Percentiles rank a stretch among this genome's conserved stretches.
These are phyloP conservation scores for Hirschfeldia incana DNA, from an alignment of 345 rosid species.

Conservation along the genomic window DNA sequence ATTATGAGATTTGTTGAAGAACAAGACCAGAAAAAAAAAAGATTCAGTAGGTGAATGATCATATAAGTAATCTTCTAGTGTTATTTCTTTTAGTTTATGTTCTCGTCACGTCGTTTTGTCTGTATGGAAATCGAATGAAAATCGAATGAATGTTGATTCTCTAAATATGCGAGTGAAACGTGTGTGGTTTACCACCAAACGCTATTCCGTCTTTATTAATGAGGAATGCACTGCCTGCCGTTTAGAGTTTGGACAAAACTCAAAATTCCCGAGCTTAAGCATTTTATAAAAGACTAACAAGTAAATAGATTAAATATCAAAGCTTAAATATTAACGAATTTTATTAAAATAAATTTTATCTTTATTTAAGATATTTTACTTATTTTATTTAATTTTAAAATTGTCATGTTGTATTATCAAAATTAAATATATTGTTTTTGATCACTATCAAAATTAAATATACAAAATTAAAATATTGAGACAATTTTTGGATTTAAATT, in stretches of 20 bases:
- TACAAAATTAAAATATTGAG: too few relatives aligned
- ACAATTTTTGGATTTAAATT: too few relatives aligned
- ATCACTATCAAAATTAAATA: too few relatives aligned
- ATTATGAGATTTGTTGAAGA: not conserved
- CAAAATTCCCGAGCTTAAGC: too few relatives aligned
- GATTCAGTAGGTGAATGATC: not conserved
- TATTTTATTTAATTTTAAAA: too few relatives aligned
- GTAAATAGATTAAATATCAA: too few relatives aligned
- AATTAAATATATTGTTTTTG: too few relatives aligned
- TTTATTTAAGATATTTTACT: too few relatives aligned
- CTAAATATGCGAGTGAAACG: not conserved
- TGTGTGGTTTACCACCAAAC: not conserved
- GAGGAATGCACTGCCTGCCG: not conserved
- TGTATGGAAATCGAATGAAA: not conserved
- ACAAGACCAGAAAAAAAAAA: not conserved
- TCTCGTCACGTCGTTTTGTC: not conserved
- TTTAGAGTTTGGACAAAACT: not conserved
- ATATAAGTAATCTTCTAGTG: not conserved
- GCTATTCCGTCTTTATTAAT: not conserved
- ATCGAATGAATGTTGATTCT: not conserved
- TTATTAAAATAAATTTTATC: too few relatives aligned
- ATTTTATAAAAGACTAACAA: too few relatives aligned
- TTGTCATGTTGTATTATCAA: too few relatives aligned
- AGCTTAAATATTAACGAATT: too few relatives aligned
- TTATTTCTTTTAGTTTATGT: constrained; percentile 3